phyloP scores from a whole-genome alignment of 2,329 filamentous ascomycete genomes.

The Sporothrix pseudoabietina region DNA sequence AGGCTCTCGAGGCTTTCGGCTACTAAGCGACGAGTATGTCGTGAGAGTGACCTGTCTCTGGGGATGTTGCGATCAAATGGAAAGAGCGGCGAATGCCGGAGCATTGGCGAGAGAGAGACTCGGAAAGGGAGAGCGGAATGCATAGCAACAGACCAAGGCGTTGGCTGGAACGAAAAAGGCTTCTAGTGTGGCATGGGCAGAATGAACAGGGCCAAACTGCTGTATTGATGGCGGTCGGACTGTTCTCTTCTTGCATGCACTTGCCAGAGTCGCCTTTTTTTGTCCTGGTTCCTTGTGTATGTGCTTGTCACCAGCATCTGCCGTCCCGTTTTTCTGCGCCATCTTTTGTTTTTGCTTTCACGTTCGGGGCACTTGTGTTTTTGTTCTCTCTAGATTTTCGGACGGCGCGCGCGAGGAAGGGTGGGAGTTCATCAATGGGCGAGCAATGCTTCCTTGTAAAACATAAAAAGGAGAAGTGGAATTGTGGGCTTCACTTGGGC shows the following conservation, averaged over 20 bases:
- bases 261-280: not conserved
- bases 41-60: not conserved
- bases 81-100: conserved; percentile 12
- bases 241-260: not conserved
- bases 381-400: conserved; percentile 31
- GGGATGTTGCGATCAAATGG: not conserved
- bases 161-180: not conserved
- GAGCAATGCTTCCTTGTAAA: conserved; percentile 30
- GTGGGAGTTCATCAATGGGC: conserved; percentile 26
- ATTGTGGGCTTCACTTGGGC: conserved; percentile 22
- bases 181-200: not conserved
- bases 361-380: conserved; percentile 28
- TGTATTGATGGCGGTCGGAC: conserved; percentile 16
- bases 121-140: not conserved
- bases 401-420: conserved; percentile 19
- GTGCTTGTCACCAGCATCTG: not conserved
- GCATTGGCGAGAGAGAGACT: conserved; percentile 23
- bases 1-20: conserved; percentile 85
- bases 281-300: not conserved
- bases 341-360: conserved; percentile 23
- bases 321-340: not conserved
- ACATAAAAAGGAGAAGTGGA: conserved; percentile 22
- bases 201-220: not conserved
- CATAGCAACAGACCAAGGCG: not conserved
- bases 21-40: conserved; percentile 63